Percentiles rank a stretch among this genome's conserved stretches.
phyloP scores from a whole-genome alignment of 768 basidiomycete species.

The Dentipellis sp. region DNA sequence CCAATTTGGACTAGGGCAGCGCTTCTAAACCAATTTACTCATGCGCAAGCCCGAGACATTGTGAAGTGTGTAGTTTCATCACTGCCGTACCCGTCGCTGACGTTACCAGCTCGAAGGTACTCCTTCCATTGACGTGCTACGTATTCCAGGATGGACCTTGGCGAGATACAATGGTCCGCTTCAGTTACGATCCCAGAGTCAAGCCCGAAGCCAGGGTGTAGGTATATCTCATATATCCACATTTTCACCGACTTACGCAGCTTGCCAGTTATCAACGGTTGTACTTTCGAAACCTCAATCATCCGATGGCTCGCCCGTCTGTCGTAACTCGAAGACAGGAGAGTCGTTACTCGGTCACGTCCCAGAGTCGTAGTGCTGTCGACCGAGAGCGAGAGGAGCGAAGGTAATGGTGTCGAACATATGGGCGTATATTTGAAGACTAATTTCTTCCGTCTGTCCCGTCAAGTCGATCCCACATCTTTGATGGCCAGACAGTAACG shows the following conservation, averaged over 20 bases:
- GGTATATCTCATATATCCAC: conserved; percentile 16
- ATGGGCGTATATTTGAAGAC: neutral
- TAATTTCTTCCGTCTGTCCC: neutral
- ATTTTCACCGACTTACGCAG: neutral
- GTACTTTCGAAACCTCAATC: conserved; percentile 83
- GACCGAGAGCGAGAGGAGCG: conserved; percentile 18
- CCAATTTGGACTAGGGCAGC: conserved; percentile 89
- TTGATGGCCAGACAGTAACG: conserved; percentile 74
- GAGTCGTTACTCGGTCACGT: conserved; percentile 20
- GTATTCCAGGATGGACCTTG: conserved; percentile 92
- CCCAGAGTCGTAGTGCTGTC: conserved; percentile 28
- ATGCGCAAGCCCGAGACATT: conserved; percentile 59
- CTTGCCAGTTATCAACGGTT: conserved; percentile 75
- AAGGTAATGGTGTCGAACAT: conserved; percentile 8
- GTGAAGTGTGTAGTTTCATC: conserved; percentile 46
- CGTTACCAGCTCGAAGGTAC: conserved; percentile 58
- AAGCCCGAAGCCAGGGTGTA: conserved; percentile 70
- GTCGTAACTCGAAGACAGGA: conserved; percentile 64
- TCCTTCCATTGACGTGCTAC: conserved; percentile 77
- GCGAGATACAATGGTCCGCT: conserved; percentile 79
- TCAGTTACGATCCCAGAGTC: conserved; percentile 84
- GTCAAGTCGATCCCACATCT: conserved; percentile 56
- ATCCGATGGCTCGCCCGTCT: conserved; percentile 69
- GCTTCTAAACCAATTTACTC: conserved; percentile 72
- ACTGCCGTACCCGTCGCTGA: neutral